Evolutionary conservation across 352 stramenopile species (phyloP).

Genomic region (Albugo candida): DNA sequence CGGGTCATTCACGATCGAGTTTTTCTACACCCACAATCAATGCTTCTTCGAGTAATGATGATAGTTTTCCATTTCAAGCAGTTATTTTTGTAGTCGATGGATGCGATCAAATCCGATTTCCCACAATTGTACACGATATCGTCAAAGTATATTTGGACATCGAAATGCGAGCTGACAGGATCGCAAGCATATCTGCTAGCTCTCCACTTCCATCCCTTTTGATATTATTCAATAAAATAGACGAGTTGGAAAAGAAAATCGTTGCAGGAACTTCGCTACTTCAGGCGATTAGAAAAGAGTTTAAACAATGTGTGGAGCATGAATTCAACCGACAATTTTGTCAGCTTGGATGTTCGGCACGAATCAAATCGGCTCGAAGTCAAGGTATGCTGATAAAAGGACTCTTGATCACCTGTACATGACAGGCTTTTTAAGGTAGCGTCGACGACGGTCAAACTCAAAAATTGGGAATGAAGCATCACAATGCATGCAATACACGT

Average conservation of each 20-base stretch:
- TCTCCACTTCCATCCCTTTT: background rate
- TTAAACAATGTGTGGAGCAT: constrained; percentile 29
- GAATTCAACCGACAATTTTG: constrained; percentile 16
- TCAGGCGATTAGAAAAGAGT: constrained; percentile 19
- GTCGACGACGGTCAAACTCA: too few species aligned
- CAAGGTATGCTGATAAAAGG: constrained; percentile 2
- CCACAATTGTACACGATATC: constrained; percentile 25
- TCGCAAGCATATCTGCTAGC: constrained; percentile 21
- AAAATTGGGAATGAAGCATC: too few species aligned
- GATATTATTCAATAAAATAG: constrained; percentile 32
- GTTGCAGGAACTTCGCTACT: constrained; percentile 13
- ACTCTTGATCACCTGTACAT: background rate
- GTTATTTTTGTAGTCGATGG: constrained; percentile 23
- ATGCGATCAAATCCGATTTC: constrained; percentile 23
- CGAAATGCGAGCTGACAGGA: constrained; percentile 15
- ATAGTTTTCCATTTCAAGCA: too few species aligned
- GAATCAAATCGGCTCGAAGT: background rate
- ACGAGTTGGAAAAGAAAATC: constrained; percentile 11
- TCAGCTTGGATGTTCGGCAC: constrained; percentile 1
- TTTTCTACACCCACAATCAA: too few species aligned
- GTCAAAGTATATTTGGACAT: constrained; percentile 1
- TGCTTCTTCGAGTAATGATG: too few species aligned
- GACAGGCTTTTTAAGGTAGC: too few species aligned
- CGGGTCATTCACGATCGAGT: too few species aligned
- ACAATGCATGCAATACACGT: too few species aligned